Evolutionary conservation across 768 basidiomycete species (phyloP).

Genomic region (Xanthoconium purpureum): DNA sequence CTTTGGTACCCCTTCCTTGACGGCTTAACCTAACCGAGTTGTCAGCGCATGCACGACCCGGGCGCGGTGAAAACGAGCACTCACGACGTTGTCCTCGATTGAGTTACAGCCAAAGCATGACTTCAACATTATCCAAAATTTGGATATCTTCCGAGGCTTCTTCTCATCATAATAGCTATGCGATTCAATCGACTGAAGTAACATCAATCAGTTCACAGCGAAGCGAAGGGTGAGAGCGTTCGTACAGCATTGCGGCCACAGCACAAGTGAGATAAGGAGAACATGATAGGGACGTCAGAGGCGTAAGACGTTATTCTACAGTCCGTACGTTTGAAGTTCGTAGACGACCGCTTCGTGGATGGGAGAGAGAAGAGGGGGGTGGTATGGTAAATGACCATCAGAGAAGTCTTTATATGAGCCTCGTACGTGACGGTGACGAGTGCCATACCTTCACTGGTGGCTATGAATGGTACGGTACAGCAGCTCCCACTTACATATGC

Average conservation of each 20-base stretch:
- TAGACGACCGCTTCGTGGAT: neutral
- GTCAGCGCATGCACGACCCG: neutral
- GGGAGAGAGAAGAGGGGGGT: neutral
- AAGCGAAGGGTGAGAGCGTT: neutral
- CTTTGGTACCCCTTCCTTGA: constrained; percentile 16
- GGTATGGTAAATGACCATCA: neutral
- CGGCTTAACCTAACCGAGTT: constrained; percentile 3
- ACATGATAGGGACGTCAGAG: constrained; percentile 7
- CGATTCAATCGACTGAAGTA: constrained; percentile 5
- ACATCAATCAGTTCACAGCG: neutral
- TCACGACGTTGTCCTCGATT: constrained; percentile 11
- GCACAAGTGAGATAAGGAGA: neutral
- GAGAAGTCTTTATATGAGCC: constrained; percentile 1
- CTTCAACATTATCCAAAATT: constrained; percentile 14
- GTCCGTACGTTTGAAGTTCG: neutral
- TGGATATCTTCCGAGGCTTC: constrained; percentile 4
- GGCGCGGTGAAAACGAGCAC: neutral
- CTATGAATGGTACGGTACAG: constrained; percentile 10
- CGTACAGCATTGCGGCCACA: neutral
- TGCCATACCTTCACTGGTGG: neutral
- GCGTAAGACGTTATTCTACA: neutral
- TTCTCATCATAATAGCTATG: constrained; percentile 2
- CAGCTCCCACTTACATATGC: neutral
- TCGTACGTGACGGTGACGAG: neutral
- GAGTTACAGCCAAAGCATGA: constrained; percentile 20